phyloP scores from a whole-genome alignment of 2,329 filamentous ascomycete species.

The Sphaerulina musiva region DNA sequence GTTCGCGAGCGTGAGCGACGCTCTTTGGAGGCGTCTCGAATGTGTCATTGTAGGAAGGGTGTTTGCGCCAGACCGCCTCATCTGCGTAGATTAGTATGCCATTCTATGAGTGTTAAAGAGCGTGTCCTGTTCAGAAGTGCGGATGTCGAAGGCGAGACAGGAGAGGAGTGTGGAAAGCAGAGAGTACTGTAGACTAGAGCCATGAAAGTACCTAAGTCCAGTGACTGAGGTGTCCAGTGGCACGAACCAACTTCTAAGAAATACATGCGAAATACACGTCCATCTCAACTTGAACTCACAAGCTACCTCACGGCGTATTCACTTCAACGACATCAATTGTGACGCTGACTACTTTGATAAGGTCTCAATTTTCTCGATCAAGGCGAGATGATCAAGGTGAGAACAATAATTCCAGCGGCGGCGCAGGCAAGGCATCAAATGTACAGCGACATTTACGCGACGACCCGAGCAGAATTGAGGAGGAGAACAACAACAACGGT shows the following conservation, averaged over 20 bases:
- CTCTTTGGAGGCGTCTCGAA: constrained; percentile 38
- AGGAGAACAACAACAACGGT: not conserved
- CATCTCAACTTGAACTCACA: not conserved
- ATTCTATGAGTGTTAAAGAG: not conserved
- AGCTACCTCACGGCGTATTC: not conserved
- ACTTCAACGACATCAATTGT: not conserved
- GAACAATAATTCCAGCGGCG: not conserved
- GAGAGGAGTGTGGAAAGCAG: not conserved
- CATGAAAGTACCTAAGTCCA: not conserved
- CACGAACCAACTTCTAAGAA: not conserved
- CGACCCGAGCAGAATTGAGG: not conserved
- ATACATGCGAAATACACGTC: not conserved
- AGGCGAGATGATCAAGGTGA: not conserved
- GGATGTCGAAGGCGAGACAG: not conserved
- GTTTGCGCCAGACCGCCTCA: not conserved
- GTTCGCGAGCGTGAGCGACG: constrained; percentile 55
- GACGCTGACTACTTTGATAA: not conserved
- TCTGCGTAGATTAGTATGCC: not conserved
- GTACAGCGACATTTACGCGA: not conserved
- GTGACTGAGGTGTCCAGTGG: no score
- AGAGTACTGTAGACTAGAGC: not conserved
- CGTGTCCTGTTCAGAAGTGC: not conserved
- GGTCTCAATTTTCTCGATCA: no score
- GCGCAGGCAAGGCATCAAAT: not conserved
- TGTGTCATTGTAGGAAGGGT: constrained; percentile 15